Evolutionary conservation across 176 grass and related monocot species (phyloP), one percentile per base, ranked within the genome.

Genomic region (Chrysopogon serrulatus): DNA sequence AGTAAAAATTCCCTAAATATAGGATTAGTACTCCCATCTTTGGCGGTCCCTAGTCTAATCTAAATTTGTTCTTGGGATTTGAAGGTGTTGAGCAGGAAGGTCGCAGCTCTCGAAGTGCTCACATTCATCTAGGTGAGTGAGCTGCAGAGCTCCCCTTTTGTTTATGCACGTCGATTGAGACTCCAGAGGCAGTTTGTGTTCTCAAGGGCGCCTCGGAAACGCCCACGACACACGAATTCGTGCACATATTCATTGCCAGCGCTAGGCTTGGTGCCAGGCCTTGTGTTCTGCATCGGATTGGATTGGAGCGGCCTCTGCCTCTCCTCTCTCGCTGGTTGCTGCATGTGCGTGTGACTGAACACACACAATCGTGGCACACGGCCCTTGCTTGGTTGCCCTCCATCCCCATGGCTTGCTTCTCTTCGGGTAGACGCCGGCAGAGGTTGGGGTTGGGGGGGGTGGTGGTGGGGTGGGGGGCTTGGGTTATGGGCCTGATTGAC

Each of bases 161-260:
- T 87, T 85, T 77, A 87, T 69, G 59, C 71, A 30, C 84, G 75
- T 72, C 24, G 72, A 24, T 78, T 81, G 56, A 71, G 77, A 39
- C 0, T 87, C 36, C 35, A 68, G 78, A 82, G 54, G 54, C 43
- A 12, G 43, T 82, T 81, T 71, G 43, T 65, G 72, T 62, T 86
- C 65, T 86, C 83, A 36, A 82, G 78, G 21, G 10, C 8, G 54
- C 83, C 72, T 73, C 37, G 83, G 72, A 70, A 70, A 64, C 49
- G 59, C 37, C 44, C 62, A 57, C 17, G 60, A 67, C 68, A 87
- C 71, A 59, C 78, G 32, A 65, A 15, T 23, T 65, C 33, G 70
- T 47, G 26, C 68, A n/a, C 0, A 32, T 65, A 77, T 47, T 84
- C 53, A 63, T 68, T 85, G 69, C 84, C 0, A 42, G 11, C 35